Conservation (phyloP, 192 early-diverging fungal genomes). For the Entomortierella chlamydospora region DNA sequence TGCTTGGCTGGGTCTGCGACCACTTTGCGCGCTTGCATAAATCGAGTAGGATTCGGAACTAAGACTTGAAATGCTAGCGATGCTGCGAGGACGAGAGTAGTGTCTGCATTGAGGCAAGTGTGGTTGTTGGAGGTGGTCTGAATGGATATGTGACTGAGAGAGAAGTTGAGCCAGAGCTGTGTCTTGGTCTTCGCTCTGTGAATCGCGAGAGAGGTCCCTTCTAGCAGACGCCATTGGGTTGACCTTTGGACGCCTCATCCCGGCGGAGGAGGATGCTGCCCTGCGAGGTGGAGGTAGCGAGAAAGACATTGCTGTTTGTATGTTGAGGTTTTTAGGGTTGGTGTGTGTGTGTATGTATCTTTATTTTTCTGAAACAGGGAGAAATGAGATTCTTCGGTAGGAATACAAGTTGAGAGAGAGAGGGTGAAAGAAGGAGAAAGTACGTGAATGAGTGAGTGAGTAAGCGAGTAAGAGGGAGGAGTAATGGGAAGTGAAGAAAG, state of each 20-base stretch:
- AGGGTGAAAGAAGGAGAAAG: neutral
- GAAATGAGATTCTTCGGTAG: neutral
- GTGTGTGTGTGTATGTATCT: neutral
- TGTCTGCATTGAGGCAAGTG: constrained; percentile 5
- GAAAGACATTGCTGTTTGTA: neutral
- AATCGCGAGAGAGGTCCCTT: neutral
- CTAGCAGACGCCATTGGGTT: constrained; percentile 13
- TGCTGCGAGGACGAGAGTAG: constrained; percentile 18
- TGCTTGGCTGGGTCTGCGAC: constrained; percentile 1
- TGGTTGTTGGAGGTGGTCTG: neutral
- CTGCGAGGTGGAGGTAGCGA: constrained; percentile 23
- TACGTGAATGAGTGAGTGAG: neutral
- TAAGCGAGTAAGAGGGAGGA: too few species aligned
- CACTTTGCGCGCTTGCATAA: neutral
- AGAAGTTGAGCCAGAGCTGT: constrained; percentile 21
- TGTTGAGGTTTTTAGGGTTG: neutral
- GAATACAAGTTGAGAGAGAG: neutral
- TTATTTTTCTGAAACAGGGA: neutral
- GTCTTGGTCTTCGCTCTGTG: constrained; percentile 12
- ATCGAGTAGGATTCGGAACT: constrained; percentile 2
- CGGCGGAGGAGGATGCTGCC: neutral
- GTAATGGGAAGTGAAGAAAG: too few species aligned
- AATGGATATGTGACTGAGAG: constrained; percentile 1
- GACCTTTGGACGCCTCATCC: constrained; percentile 21
- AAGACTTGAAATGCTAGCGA: constrained; percentile 22